These are phyloP conservation scores for Ocimum tenuiflorum DNA, from an alignment of 257 asterid genomes.

Conservation along the genomic window DNA sequence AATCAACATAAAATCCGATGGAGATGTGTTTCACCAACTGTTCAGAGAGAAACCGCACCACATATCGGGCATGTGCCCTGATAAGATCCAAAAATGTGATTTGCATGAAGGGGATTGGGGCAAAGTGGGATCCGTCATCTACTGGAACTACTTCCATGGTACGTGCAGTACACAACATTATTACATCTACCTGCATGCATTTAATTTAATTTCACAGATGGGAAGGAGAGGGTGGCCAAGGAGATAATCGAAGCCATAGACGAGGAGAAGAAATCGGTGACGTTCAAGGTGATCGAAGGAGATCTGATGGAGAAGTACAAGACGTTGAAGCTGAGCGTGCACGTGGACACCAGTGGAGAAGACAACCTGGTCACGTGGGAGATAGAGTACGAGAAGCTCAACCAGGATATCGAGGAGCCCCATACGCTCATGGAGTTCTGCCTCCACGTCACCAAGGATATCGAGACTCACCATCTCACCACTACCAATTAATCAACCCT, in stretches of 20 bases:
- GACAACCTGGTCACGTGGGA: conserved; percentile 34
- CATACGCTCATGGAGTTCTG: conserved; percentile 22
- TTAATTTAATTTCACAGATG: conserved; percentile 26
- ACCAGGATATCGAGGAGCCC: conserved; percentile 28
- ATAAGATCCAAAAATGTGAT: conserved; percentile 17
- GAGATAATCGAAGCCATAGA: conserved; percentile 33
- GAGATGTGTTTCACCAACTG: conserved; percentile 33
- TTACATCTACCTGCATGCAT: not conserved
- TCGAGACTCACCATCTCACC: conserved; percentile 32
- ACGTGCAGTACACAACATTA: not conserved
- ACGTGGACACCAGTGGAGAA: conserved; percentile 27
- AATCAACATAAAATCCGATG: conserved; percentile 16
- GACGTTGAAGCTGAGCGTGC: conserved; percentile 10
- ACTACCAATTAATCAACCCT: not conserved
- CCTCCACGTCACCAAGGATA: conserved; percentile 31
- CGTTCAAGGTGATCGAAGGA: conserved; percentile 35
- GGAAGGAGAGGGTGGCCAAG: conserved; percentile 29
- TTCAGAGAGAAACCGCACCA: conserved; percentile 33
- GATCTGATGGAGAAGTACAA: conserved; percentile 38
- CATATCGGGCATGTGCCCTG: conserved; percentile 20
- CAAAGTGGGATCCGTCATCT: conserved; percentile 27
- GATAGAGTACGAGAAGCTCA: conserved; percentile 33
- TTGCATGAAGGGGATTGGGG: conserved; percentile 32
- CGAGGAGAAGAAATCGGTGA: conserved; percentile 33
- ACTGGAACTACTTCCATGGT: conserved; percentile 27